Conservation (phyloP, 2,329 filamentous ascomycete species). For the Colletotrichum abscissum region DNA sequence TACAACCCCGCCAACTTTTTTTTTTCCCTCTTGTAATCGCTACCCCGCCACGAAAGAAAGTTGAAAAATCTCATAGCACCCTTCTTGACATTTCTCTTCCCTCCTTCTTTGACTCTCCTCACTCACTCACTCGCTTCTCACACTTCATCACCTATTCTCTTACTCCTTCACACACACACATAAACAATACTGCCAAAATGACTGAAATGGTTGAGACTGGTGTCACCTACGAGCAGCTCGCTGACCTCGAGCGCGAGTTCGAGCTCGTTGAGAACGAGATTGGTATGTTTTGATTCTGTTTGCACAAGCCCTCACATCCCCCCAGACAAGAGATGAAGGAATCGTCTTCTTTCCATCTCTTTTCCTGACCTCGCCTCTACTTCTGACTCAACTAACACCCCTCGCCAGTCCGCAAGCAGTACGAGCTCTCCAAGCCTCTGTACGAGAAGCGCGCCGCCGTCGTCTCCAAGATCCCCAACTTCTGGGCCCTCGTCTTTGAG, state of each 20-base stretch:
- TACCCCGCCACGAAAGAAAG: slow-evolving; percentile 17
- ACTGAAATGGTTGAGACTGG: slow-evolving; percentile 51
- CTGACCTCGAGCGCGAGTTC: slow-evolving; percentile 84
- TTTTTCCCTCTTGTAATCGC: neutral
- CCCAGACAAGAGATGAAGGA: no score
- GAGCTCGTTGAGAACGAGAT: slow-evolving; percentile 85
- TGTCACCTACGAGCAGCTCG: slow-evolving; percentile 80
- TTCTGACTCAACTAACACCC: neutral
- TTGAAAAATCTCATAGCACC: neutral
- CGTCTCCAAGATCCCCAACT: slow-evolving; percentile 80
- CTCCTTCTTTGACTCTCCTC: no score
- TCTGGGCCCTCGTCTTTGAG: slow-evolving; percentile 96
- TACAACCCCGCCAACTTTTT: slow-evolving; percentile 20
- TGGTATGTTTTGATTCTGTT: slow-evolving; percentile 63
- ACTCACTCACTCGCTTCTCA: neutral
- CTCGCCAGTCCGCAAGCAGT: slow-evolving; percentile 77
- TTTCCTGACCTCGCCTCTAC: no score
- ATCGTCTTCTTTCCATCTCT: neutral
- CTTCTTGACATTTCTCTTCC: neutral
- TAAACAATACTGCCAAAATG: slow-evolving; percentile 34
- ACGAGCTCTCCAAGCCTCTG: slow-evolving; percentile 74
- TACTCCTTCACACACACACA: slow-evolving; percentile 1
- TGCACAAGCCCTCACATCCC: neutral
- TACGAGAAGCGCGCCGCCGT: slow-evolving; percentile 81
- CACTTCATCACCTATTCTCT: neutral